Evolutionary conservation across 177 flowering plant species (phyloP).

Genomic region (Vitis hybrid): DNA sequence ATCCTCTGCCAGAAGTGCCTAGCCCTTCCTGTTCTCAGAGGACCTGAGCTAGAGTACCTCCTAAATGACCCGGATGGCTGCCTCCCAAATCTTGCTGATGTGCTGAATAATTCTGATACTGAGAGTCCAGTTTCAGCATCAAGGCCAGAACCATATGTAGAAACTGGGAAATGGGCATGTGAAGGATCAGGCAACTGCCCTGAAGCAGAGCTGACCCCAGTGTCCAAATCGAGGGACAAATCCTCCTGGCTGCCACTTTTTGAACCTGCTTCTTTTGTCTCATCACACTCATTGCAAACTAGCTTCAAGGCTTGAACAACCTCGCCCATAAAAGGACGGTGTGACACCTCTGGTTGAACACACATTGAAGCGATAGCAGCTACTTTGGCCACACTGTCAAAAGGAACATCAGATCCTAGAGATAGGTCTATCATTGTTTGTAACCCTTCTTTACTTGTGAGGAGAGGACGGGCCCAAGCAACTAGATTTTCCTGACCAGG

Average conservation of each 20-base stretch:
- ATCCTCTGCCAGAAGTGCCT: constrained; percentile 45
- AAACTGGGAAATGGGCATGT: constrained; percentile 18
- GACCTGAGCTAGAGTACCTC: constrained; percentile 63
- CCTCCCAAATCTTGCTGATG: constrained; percentile 32
- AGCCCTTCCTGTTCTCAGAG: constrained; percentile 37
- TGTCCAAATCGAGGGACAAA: constrained; percentile 40
- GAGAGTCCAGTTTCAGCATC: constrained; percentile 45
- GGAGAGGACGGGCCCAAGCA: constrained; percentile 81
- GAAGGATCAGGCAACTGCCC: constrained; percentile 32
- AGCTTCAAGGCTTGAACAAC: constrained; percentile 86
- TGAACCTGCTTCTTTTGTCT: constrained; percentile 37
- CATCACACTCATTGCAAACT: constrained; percentile 68
- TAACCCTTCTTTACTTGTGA: constrained; percentile 68
- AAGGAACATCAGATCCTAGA: constrained; percentile 46
- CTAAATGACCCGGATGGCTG: constrained; percentile 48
- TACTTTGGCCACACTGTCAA: constrained; percentile 69
- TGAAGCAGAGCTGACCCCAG: constrained; percentile 30
- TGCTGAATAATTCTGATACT: constrained; percentile 40
- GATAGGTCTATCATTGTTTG: constrained; percentile 53
- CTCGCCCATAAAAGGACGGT: constrained; percentile 93
- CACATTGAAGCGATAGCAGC: constrained; percentile 95
- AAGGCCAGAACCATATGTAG: constrained; percentile 28
- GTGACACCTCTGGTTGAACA: constrained; percentile 81
- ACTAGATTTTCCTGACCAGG: constrained; percentile 76
- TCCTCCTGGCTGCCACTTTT: constrained; percentile 41